Base-by-base conservation (phyloP, 2,329 filamentous ascomycete species). In the Phaeomoniella chlamydospora region DNA sequence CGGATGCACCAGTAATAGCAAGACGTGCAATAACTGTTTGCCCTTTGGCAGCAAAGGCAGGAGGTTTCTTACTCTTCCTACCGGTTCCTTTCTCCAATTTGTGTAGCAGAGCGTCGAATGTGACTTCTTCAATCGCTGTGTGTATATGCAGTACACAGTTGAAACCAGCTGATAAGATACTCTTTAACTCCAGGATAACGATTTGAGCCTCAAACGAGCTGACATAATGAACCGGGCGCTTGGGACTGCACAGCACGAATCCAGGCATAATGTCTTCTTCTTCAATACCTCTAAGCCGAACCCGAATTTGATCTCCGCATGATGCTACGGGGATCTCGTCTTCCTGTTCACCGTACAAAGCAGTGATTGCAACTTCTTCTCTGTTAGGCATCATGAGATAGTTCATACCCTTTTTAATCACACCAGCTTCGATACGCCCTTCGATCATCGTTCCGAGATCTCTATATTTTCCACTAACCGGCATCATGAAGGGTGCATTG, bases 401-500 rank as follows among this genome's bases (percentile, higher is more conserved):
- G 41, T 62, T 76, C 63, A 80, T 77, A 42, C 79, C 79, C 71
- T 96, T 96, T 68, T 90, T 90, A 57, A 93, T 70, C 33, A 94
- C 81, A 56, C 86, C 88, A 13, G 87, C 82, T 61, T 98, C 90
- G 45, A 98, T 82, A 70, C 94, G 94, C 46, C 90, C 90, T 64
- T 98, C 92, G 30, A 94, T 74, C 73, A 98, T 86, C 42, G 90
- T 98, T 50, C 90, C 90, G 71, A 98, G 80, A 56, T 98, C 92
- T 49, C 82, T 76, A 67, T 96, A 98, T 64, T 98, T 98, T 60
- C 84, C 85, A 44, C 82, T 83, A 45, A 98, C 72, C 5, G 90
- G 83, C 87, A 98, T 94, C 90, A 98, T 96, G 70, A 98, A 96
- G 6, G 90, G 88, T 2, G 90, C 90, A 49, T 94, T 94, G 49